Percentiles rank a stretch among this genome's conserved stretches.
phyloP scores from a whole-genome alignment of 148 eudicot genomes.

The Chenopodium suecicum region DNA sequence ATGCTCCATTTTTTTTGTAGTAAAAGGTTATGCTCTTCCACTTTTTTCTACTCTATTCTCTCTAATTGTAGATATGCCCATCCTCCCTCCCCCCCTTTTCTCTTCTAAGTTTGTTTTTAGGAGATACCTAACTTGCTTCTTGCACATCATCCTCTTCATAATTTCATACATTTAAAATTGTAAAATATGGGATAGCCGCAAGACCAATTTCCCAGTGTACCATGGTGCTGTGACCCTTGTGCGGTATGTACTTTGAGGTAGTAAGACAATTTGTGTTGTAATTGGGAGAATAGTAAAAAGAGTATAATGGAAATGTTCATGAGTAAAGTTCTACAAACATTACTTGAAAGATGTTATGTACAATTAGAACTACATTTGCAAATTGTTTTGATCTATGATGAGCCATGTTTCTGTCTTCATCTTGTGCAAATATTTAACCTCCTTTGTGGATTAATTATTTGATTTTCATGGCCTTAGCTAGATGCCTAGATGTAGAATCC shows the following conservation, averaged over 20 bases:
- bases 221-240: not conserved
- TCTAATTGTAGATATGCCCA: too few species aligned
- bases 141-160: not conserved
- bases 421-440: not conserved
- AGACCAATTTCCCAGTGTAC: not conserved
- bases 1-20: not conserved
- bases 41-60: too few species aligned
- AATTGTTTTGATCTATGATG: not conserved
- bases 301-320: too few species aligned
- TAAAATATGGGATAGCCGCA: too few species aligned
- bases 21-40: too few species aligned
- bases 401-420: too few species aligned
- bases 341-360: not conserved
- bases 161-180: not conserved
- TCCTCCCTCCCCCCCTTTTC: too few species aligned
- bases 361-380: not conserved
- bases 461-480: not conserved
- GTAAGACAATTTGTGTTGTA: not conserved
- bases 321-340: not conserved
- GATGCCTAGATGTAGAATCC: not conserved
- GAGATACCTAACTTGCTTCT: not conserved
- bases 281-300: not conserved
- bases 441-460: not conserved
- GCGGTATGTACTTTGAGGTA: not conserved
- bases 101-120: not conserved